Evolutionary conservation across 2,329 filamentous ascomycete genomes (phyloP).

Genomic region (Microdochium paspali): DNA sequence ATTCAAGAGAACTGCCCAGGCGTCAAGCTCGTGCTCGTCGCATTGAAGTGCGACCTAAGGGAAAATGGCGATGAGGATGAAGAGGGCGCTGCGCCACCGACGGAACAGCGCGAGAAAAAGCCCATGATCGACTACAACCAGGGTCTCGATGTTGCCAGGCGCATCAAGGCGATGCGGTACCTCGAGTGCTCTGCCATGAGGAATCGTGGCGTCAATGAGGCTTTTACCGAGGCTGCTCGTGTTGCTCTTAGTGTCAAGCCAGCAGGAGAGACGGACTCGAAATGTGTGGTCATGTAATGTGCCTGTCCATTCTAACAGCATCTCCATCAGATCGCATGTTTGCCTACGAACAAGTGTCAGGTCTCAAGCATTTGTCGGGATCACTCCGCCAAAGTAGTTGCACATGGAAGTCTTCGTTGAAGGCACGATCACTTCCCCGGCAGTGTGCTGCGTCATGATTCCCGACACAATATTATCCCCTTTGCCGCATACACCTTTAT

Average conservation of each 20-base stretch:
- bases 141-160: constrained; percentile 81
- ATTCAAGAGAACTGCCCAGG: constrained; percentile 96
- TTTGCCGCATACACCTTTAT: too few species aligned
- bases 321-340: not conserved
- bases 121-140: constrained; percentile 83
- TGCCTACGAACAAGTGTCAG: too few species aligned
- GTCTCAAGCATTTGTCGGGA: too few species aligned
- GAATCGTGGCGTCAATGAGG: constrained; percentile 96
- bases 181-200: constrained; percentile 98
- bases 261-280: constrained; percentile 47
- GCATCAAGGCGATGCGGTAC: constrained; percentile 88
- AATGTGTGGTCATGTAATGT: constrained; percentile 50
- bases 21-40: constrained; percentile 89
- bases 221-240: constrained; percentile 93
- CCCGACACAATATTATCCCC: too few species aligned
- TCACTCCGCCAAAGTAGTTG: too few species aligned
- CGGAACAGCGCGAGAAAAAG: constrained; percentile 46
- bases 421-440: too few species aligned
- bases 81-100: constrained; percentile 33
- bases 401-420: too few species aligned
- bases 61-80: constrained; percentile 68
- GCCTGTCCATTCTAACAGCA: not conserved
- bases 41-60: constrained; percentile 91
- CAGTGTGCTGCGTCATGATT: too few species aligned
- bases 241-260: constrained; percentile 73